phyloP scores from a whole-genome alignment of 2,329 filamentous ascomycete species.

The Aspergillus ustus region DNA sequence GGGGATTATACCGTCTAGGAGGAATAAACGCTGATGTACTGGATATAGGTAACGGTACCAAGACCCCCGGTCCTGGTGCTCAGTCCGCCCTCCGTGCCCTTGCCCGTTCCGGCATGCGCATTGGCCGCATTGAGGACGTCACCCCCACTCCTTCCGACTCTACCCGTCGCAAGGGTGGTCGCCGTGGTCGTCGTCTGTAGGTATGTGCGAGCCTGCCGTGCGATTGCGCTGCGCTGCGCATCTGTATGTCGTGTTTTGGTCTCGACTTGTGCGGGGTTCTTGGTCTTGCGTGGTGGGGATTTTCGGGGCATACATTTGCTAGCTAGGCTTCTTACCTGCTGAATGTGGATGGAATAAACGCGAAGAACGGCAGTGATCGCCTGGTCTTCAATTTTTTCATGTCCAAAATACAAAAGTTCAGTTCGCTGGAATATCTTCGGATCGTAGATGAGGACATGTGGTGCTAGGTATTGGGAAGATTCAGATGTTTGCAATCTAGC shows the following conservation, averaged over 20 bases:
- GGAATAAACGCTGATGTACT: slow-evolving; percentile 4
- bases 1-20: neutral
- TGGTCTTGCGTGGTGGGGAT: slow-evolving; percentile 34
- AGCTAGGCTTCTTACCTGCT: slow-evolving; percentile 40
- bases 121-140: slow-evolving; percentile 99
- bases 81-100: slow-evolving; percentile 99
- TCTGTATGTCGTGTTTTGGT: slow-evolving; percentile 20
- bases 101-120: slow-evolving; percentile 99
- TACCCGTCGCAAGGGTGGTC: slow-evolving; percentile 99
- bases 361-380: slow-evolving; percentile 57
- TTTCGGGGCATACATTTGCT: slow-evolving; percentile 1
- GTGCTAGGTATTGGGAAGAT: neutral
- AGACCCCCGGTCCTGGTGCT: slow-evolving; percentile 98
- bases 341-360: slow-evolving; percentile 56
- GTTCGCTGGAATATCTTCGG: neutral
- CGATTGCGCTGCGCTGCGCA: neutral
- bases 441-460: neutral
- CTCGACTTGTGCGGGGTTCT: slow-evolving; percentile 29
- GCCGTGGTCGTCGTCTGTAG: slow-evolving; percentile 99
- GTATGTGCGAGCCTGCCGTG: slow-evolving; percentile 44
- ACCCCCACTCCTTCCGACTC: slow-evolving; percentile 99
- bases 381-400: slow-evolving; percentile 56
- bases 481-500: too few species aligned
- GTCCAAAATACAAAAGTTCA: slow-evolving; percentile 32
- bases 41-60: slow-evolving; percentile 86